These are phyloP conservation scores for Lepidium sativum DNA, from an alignment of 345 rosid genomes.

Conservation along the genomic window DNA sequence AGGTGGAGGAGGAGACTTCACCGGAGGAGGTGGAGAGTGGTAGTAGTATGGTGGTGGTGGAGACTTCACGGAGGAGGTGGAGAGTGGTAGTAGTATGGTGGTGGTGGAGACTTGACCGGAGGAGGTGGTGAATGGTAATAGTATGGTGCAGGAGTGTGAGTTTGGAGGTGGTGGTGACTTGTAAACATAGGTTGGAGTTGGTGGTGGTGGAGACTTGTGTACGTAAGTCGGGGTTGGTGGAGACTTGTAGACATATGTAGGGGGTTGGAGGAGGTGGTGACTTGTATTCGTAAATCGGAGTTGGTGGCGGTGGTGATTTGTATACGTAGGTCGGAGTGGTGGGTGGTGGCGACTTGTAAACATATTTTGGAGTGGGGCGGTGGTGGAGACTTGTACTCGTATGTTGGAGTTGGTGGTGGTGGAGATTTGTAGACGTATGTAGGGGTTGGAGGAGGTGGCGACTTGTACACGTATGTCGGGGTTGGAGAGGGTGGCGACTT, in stretches of 20 bases:
- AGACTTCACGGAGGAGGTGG: slow-evolving; percentile 20
- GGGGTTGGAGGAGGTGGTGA: too few relatives aligned
- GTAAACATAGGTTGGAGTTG: slow-evolving; percentile 1
- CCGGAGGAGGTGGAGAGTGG: slow-evolving; percentile 27
- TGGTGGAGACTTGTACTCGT: neutral
- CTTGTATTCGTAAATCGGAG: neutral
- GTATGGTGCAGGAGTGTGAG: slow-evolving; percentile 23
- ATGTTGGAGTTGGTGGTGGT: neutral
- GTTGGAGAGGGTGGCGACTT: slow-evolving; percentile 18
- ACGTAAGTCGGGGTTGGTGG: too few relatives aligned
- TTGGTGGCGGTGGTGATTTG: slow-evolving; percentile 35
- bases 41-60: slow-evolving; percentile 22
- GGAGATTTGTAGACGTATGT: slow-evolving; percentile 8
- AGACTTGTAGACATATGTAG: too few relatives aligned
- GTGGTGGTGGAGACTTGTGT: too few relatives aligned
- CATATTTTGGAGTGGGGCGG: too few relatives aligned
- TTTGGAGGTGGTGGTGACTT: slow-evolving; percentile 34
- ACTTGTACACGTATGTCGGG: slow-evolving; percentile 13
- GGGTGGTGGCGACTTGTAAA: too few relatives aligned
- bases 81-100: neutral
- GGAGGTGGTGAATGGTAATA: slow-evolving; percentile 30
- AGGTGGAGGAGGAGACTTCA: slow-evolving; percentile 15
- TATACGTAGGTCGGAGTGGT: neutral
- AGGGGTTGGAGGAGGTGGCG: slow-evolving; percentile 18
- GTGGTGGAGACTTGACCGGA: slow-evolving; percentile 2